phyloP scores from a whole-genome alignment of 495 filamentous ascomycete genomes.

The Penicillium canariense region DNA sequence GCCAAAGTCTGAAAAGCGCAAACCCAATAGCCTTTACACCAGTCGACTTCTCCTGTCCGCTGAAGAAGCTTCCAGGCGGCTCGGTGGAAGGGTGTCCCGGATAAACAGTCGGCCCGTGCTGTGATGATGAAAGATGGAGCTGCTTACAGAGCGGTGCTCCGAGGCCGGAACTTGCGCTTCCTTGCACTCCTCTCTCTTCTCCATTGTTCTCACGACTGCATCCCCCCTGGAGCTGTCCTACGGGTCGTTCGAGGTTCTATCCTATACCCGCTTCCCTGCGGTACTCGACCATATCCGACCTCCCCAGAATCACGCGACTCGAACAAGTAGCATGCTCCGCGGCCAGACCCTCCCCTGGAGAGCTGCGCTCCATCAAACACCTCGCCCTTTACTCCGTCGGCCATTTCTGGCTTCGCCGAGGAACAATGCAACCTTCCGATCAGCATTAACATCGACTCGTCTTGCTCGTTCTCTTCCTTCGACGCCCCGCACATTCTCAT shows the following conservation, averaged over 20 bases:
- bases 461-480: conserved; percentile 30
- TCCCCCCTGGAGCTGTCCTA: conserved; percentile 15
- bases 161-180: conserved; percentile 24
- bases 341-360: conserved; percentile 56
- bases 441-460: conserved; percentile 28
- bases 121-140: conserved; percentile 33
- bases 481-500: conserved; percentile 41
- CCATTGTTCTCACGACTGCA: conserved; percentile 8
- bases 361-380: conserved; percentile 49
- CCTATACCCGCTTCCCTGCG: conserved; percentile 5
- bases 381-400: conserved; percentile 37
- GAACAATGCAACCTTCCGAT: conserved; percentile 41
- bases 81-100: conserved; percentile 18
- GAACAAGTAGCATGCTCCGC: conserved; percentile 49
- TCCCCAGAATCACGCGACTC: conserved; percentile 11
- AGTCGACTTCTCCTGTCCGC: conserved; percentile 8
- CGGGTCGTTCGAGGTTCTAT: conserved; percentile 11
- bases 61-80: conserved; percentile 34
- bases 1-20: conserved; percentile 9
- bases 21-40: conserved; percentile 8
- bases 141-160: conserved; percentile 38
- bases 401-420: conserved; percentile 33
- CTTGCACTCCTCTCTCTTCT: conserved; percentile 7
- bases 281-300: conserved; percentile 1
- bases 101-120: conserved; percentile 9